phyloP scores from a whole-genome alignment of 768 basidiomycete genomes.

The Agaricus subrufescens region DNA sequence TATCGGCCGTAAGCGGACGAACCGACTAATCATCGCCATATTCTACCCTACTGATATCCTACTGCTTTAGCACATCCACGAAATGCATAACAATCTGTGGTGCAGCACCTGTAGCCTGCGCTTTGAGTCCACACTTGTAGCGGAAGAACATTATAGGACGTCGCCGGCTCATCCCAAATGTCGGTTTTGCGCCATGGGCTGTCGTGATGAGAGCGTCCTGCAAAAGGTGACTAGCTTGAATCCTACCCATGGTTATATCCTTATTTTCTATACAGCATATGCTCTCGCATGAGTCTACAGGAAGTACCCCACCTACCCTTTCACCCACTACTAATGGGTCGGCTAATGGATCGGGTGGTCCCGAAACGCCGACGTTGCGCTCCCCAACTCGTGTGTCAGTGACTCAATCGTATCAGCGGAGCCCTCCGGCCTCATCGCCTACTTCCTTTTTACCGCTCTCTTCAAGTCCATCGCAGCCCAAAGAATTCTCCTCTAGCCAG shows the following conservation, averaged over 20 bases:
- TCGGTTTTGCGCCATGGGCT: conserved; percentile 34
- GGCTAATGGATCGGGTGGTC: neutral
- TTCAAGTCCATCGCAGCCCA: conserved; percentile 2
- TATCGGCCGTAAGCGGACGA: conserved; percentile 27
- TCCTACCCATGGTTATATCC: neutral
- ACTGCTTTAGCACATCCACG: conserved; percentile 31
- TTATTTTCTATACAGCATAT: conserved; percentile 14
- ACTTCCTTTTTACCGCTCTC: conserved; percentile 7
- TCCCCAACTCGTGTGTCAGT: neutral
- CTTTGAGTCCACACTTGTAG: conserved; percentile 30
- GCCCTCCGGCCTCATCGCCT: neutral
- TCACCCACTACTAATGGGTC: neutral
- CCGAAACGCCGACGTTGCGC: conserved; percentile 4
- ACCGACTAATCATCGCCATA: neutral
- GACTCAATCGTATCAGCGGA: neutral
- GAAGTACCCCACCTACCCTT: neutral
- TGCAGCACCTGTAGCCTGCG: conserved; percentile 34
- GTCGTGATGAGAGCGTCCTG: conserved; percentile 31
- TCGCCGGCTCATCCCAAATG: conserved; percentile 45
- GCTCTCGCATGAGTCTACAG: neutral
- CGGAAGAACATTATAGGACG: conserved; percentile 35
- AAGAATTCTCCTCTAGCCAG: neutral
- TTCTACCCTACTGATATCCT: neutral
- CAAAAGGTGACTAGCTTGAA: conserved; percentile 25
- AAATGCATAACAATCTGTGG: conserved; percentile 28